A percentile compares a stretch with the other conserved stretches of the same genome.
Conservation (phyloP, 1,139 yeast species). For the Saccharomyces uvarum region DNA sequence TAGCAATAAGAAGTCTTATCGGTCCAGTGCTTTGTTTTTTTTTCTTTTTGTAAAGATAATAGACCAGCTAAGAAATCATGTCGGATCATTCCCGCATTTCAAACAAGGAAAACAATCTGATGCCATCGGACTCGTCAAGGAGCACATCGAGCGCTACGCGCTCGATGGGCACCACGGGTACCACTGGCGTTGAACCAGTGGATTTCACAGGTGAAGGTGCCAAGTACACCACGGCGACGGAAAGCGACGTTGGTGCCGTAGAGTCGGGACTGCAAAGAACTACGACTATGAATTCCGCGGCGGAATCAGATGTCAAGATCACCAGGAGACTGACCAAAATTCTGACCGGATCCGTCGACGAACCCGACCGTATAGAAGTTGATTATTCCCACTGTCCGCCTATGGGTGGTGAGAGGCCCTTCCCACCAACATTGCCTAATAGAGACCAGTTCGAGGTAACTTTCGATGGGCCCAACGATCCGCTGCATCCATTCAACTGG, state of each 20-base stretch:
- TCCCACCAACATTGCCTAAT: slow-evolving; percentile 48
- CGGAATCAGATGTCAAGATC: slow-evolving; percentile 24
- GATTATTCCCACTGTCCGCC: slow-evolving; percentile 35
- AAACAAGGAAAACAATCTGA: background rate
- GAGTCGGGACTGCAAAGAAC: slow-evolving; percentile 8
- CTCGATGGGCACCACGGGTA: background rate
- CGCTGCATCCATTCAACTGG: slow-evolving; percentile 60
- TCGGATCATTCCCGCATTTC: background rate
- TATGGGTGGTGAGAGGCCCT: slow-evolving; percentile 53
- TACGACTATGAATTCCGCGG: slow-evolving; percentile 18
- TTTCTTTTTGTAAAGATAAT: background rate
- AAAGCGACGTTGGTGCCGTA: background rate
- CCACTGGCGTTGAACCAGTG: background rate
- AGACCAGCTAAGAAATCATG: background rate
- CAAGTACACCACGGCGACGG: slow-evolving; percentile 1
- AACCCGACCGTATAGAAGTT: slow-evolving; percentile 22
- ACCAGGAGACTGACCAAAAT: slow-evolving; percentile 29
- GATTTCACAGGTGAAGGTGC: slow-evolving; percentile 1
- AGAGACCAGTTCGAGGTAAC: slow-evolving; percentile 47
- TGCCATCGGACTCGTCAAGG: background rate
- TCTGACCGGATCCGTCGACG: slow-evolving; percentile 33
- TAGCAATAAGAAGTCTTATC: background rate
- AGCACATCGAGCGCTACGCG: background rate
- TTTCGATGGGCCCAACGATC: slow-evolving; percentile 56
- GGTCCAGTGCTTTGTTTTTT: background rate